phyloP scores from a whole-genome alignment of 2,329 filamentous ascomycete species.

The Pyrenochaeta sp. region DNA sequence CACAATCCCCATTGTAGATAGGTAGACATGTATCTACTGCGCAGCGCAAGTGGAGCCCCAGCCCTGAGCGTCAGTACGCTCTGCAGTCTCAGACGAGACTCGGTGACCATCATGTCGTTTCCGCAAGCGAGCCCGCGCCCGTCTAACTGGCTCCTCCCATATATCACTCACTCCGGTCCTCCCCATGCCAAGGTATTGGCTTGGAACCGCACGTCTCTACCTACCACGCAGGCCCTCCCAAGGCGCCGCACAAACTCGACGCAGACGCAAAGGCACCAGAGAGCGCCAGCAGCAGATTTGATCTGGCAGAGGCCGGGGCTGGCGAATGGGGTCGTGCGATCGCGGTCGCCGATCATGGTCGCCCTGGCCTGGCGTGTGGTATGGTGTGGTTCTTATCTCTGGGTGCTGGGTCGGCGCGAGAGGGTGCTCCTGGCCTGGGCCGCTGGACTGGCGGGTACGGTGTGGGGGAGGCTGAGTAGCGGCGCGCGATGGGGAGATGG shows the following conservation, averaged over 20 bases:
- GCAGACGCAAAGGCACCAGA: neutral
- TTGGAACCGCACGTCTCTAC: constrained; percentile 2
- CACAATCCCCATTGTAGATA: too few relatives aligned
- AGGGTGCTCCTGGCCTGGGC: neutral
- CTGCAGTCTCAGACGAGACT: too few relatives aligned
- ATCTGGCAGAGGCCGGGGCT: too few relatives aligned
- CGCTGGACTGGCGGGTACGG: neutral
- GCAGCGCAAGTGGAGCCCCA: too few relatives aligned
- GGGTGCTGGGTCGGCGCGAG: neutral
- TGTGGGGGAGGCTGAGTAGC: constrained; percentile 7
- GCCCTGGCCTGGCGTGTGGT: too few relatives aligned
- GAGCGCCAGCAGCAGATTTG: too few relatives aligned
- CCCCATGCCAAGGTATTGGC: constrained; percentile 12
- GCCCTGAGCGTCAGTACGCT: too few relatives aligned
- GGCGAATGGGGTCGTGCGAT: neutral
- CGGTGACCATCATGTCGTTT: neutral
- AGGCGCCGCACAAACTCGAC: neutral
- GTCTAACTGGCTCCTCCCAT: neutral
- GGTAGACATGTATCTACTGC: too few relatives aligned
- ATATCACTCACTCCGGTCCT: too few relatives aligned
- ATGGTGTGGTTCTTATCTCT: neutral
- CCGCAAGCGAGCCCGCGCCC: neutral
- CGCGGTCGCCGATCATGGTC: neutral
- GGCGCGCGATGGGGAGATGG: too few relatives aligned
- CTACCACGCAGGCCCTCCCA: too few relatives aligned